These are phyloP conservation scores for Eucalyptus erythrocorys DNA, from an alignment of 345 rosid species.

Conservation along the genomic window DNA sequence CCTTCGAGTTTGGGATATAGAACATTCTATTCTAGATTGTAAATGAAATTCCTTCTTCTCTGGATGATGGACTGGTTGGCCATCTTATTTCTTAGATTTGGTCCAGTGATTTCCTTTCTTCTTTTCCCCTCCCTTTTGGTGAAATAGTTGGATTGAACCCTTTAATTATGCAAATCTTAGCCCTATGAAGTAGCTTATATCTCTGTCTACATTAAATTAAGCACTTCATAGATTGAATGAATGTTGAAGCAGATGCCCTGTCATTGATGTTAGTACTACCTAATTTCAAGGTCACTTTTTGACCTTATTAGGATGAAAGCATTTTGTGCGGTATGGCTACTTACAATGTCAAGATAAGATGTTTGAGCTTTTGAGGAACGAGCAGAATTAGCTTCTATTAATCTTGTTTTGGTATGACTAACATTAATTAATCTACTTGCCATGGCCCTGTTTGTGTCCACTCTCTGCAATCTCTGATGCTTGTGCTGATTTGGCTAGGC, in stretches of 20 bases:
- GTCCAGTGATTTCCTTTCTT: neutral
- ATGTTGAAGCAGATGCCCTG: neutral
- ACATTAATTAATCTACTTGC: neutral
- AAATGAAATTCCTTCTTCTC: neutral
- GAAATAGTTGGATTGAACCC: neutral
- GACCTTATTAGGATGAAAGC: neutral
- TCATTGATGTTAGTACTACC: neutral
- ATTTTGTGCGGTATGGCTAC: neutral
- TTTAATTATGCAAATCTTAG: neutral
- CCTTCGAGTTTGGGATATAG: neutral
- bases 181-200: neutral
- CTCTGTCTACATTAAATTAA: neutral
- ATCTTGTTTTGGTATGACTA: neutral
- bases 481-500: neutral
- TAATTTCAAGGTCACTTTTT: neutral
- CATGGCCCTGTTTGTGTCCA: neutral
- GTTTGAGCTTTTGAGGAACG: neutral
- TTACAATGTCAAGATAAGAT: neutral
- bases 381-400: neutral
- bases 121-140: neutral
- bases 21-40: neutral
- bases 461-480: neutral
- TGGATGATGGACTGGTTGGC: neutral
- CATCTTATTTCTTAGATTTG: neutral
- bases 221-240: neutral